A percentile compares a stretch with the other conserved stretches of the same genome.
phyloP scores from a whole-genome alignment of 1,284 basidiomycete genomes.

The Ganoderma lingzhi region DNA sequence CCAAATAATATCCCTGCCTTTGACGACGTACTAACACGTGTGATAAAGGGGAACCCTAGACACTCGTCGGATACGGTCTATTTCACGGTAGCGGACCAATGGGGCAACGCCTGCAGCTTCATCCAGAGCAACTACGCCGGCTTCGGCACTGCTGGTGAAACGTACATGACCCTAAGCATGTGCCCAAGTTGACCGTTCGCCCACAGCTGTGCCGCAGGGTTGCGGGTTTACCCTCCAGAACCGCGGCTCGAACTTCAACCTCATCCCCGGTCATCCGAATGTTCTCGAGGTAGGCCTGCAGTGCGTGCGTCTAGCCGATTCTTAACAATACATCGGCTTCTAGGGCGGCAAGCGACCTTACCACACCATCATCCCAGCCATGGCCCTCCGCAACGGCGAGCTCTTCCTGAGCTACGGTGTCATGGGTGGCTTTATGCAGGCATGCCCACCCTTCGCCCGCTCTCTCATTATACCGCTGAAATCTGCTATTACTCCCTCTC shows the following conservation, averaged over 20 bases:
- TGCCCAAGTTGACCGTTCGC: constrained; percentile 8
- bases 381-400: constrained; percentile 85
- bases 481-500: no score
- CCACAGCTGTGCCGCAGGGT: constrained; percentile 83
- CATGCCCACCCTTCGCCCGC: constrained; percentile 34
- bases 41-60: constrained; percentile 74
- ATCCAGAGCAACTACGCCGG: constrained; percentile 94
- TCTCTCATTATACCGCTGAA: background rate
- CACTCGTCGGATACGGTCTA: constrained; percentile 94
- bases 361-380: constrained; percentile 95
- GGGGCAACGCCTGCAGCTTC: constrained; percentile 95
- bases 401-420: constrained; percentile 91
- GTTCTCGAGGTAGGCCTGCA: constrained; percentile 60
- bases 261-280: constrained; percentile 88
- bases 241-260: constrained; percentile 86
- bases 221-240: constrained; percentile 98
- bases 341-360: constrained; percentile 90
- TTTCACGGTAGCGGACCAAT: constrained; percentile 87
- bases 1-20: background rate
- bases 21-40: background rate
- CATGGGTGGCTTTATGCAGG: constrained; percentile 97
- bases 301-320: background rate
- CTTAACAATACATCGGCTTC: background rate
- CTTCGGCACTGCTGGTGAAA: constrained; percentile 78
- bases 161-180: background rate